Conservation (phyloP, 2,329 filamentous ascomycete genomes). For the Fusarium dimerum region DNA sequence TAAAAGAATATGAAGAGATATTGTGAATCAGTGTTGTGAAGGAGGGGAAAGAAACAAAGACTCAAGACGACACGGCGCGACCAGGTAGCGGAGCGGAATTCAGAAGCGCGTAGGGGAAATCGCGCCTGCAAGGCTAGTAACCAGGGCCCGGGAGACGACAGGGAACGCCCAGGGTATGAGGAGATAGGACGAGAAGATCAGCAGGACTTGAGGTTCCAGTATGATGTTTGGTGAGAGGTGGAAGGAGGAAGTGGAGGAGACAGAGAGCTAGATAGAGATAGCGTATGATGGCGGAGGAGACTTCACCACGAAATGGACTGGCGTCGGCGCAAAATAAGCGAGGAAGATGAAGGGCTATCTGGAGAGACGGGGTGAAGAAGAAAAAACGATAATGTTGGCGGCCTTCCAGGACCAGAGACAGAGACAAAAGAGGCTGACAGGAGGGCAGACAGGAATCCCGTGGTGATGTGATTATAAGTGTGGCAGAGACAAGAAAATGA, state of each 20-base stretch:
- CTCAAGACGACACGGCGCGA: background rate
- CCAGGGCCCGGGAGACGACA: background rate
- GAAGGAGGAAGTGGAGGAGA: no score
- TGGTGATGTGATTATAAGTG: constrained; percentile 6
- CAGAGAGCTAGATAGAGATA: background rate
- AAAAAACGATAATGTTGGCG: constrained; percentile 9
- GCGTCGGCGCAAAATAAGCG: background rate
- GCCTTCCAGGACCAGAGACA: constrained; percentile 5
- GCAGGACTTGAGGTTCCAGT: background rate
- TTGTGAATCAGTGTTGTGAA: constrained; percentile 7
- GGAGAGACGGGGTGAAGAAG: background rate
- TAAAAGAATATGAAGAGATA: constrained; percentile 16
- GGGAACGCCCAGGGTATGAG: background rate
- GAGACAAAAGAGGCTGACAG: constrained; percentile 17
- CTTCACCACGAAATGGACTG: constrained; percentile 13
- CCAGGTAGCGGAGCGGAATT: background rate
- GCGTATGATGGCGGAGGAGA: constrained; percentile 1
- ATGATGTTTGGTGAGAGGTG: background rate
- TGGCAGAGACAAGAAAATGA: constrained; percentile 28
- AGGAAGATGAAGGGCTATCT: background rate
- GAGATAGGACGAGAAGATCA: background rate
- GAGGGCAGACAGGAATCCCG: constrained; percentile 16
- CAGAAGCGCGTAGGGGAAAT: background rate
- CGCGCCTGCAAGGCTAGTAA: background rate
- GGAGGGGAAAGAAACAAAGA: background rate